Evolutionary conservation across 139 green algal genomes (phyloP), one percentile per base, ranked within the genome.

Genomic region (Micromonas commoda): DNA sequence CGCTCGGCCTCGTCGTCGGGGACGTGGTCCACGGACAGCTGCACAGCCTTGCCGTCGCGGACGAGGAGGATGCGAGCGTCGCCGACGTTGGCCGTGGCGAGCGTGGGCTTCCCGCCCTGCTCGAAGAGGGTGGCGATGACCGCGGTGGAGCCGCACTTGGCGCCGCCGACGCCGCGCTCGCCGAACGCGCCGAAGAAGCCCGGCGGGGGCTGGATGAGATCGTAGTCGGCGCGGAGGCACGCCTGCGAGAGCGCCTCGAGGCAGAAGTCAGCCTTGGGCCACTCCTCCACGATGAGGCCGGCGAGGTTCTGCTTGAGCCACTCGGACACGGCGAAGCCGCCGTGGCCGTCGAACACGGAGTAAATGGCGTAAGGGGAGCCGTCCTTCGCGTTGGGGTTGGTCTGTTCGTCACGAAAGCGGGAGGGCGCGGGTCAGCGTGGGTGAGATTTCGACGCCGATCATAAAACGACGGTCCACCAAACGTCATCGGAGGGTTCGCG

Each of bases 11-110:
- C 82, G 21, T 82, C 74, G 72, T 96, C 92, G 3, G 94, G 94
- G 68, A 96, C 91, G 78, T 98, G 93, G 78, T 98, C 93, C 33
- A 88, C 77, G 19, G 85, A 90, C 3, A 98, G 89, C 85, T 96
- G 88, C 68, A 93, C 19, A 0, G 87, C 73, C 71, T 88, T 76
- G 31, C 85, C 85, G 16, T 70, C 71, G 0, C 85, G 82, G 23
- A 88, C 70, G 24, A 98, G 82, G 65, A 97, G 37, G 20, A 95
- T 87, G 23, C 94, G 86, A 0, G 92, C 89, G 83, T 98, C 94
- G 5, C 94, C 94, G 23, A 91, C 84, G 80, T 98, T 97, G 73
- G 91, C 89, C 0, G 93, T 84, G 33, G 94, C 77, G 57, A 96
- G 80, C 71, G 83, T 81, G 2, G 72, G 64, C 53, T 51, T 31